These are phyloP conservation scores for Clonostachys solani DNA, from an alignment of 2,329 filamentous ascomycete species.

Conservation along the genomic window DNA sequence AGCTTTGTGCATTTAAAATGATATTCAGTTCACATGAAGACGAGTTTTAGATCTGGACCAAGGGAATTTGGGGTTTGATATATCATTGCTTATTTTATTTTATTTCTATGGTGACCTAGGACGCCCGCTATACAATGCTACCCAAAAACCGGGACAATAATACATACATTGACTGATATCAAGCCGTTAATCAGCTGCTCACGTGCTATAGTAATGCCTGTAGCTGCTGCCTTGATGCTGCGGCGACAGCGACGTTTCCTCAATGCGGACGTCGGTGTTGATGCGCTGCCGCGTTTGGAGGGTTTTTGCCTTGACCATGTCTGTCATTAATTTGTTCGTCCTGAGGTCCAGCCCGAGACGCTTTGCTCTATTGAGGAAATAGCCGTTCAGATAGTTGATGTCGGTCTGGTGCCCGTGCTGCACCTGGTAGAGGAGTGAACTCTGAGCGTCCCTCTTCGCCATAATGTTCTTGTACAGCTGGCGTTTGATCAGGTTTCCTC, in stretches of 20 bases:
- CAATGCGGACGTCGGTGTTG: constrained; percentile 1
- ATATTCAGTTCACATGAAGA: too few species aligned
- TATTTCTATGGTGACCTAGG: too few species aligned
- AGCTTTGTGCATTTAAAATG: too few species aligned
- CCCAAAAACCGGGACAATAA: not conserved
- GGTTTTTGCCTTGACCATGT: constrained; percentile 69
- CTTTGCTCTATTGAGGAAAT: constrained; percentile 70
- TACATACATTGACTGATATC: too few species aligned
- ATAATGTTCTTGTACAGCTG: constrained; percentile 40
- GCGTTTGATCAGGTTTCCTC: constrained; percentile 54
- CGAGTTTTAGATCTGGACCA: too few species aligned
- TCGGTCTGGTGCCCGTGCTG: constrained; percentile 62
- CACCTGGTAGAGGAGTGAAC: constrained; percentile 65
- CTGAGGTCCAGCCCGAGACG: constrained; percentile 69
- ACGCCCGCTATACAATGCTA: not conserved
- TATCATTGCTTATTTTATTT: too few species aligned
- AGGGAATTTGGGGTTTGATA: too few species aligned
- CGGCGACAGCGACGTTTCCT: constrained; percentile 1
- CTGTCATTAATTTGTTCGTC: constrained; percentile 68
- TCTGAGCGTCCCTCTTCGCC: constrained; percentile 43
- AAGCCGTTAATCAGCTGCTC: not conserved
- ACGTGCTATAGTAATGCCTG: too few species aligned
- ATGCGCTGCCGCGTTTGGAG: constrained; percentile 1
- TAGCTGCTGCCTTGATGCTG: too few species aligned
- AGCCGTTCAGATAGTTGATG: constrained; percentile 84